These are phyloP conservation scores for Blastocladiella emersonii DNA, from an alignment of 371 early-diverging fungal genomes.

Conservation along the genomic window DNA sequence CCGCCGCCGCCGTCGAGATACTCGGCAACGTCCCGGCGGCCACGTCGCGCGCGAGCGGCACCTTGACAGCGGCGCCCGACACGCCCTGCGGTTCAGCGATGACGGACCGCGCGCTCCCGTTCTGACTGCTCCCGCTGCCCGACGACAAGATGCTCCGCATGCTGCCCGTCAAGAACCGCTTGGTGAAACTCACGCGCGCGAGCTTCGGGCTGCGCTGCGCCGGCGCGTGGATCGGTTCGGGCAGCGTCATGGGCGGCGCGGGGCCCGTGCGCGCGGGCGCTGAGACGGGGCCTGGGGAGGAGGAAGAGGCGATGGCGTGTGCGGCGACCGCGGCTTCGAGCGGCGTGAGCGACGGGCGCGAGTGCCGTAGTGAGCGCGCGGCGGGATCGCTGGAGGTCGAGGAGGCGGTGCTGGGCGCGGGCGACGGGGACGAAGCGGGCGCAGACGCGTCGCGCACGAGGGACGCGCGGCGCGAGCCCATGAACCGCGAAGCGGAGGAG, in stretches of 20 bases:
- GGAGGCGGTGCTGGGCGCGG: too few relatives aligned
- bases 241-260: slow-evolving; percentile 12
- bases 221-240: slow-evolving; percentile 7
- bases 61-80: not conserved
- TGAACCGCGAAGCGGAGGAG: too few relatives aligned
- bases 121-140: too few relatives aligned
- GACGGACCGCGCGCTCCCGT: too few relatives aligned
- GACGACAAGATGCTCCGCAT: not conserved
- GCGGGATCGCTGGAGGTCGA: slow-evolving; percentile 2
- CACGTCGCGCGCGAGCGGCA: not conserved
- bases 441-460: too few relatives aligned
- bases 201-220: not conserved
- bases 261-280: slow-evolving; percentile 9
- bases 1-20: too few relatives aligned
- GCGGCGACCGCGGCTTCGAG: not conserved
- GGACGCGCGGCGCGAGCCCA: too few relatives aligned
- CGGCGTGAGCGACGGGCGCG: too few relatives aligned
- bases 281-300: not conserved
- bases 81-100: not conserved
- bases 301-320: slow-evolving; percentile 8
- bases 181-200: not conserved
- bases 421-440: too few relatives aligned
- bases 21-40: not conserved
- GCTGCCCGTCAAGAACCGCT: not conserved
- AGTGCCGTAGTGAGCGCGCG: slow-evolving; percentile 5